Base-by-base conservation (phyloP, 73 alveolate species). In the Blepharisma japonicum region DNA sequence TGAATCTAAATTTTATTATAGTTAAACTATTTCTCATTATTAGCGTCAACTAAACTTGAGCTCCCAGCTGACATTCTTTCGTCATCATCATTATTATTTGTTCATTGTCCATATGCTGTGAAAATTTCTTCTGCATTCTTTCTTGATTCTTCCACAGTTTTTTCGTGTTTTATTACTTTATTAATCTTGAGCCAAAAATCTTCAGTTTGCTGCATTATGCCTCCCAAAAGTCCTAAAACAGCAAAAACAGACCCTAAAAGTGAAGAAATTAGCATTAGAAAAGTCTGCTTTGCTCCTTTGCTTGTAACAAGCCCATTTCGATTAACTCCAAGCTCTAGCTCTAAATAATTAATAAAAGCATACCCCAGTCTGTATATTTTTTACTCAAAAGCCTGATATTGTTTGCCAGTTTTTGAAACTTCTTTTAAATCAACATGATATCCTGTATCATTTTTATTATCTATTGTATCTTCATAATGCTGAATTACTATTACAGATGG, bases 161-260 rank as follows among this genome's bases (percentile, higher is more conserved):
- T 32, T 32, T 32, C 42, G 42, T 32, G 42, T 1, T 32, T 32
- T 32, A 32, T 3, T 32, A 32, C 5, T 32, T 32, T 32, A 32
- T 32, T 32, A 32, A 32, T 32, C 42, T 32, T 32, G 3, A 32
- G 42, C 42, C 42, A 32, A 32, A 32, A 1, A 8, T 61, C 23
- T 61, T 61, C 74, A 2, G 74, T 18, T 8, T 61, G 46, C 18
- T 61, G 0, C 74, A 61, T 61, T 14, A 61, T 14, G 50, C 74
- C 74, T 20, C 74, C 74, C 2, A 61, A 14, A 14, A 39, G 0
- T 2, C 74, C 23, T 20, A 61, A 25, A 61, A 61, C 14, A 61
- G 47, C 74, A 25, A 61, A 61, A 61, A 61, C 74, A 14, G 74
- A 61, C 47, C 74, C 74, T 18, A 61, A 25, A 18, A 61, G 50